Evolutionary conservation across 2,329 filamentous ascomycete species (phyloP).

Genomic region (Periconia sp.): DNA sequence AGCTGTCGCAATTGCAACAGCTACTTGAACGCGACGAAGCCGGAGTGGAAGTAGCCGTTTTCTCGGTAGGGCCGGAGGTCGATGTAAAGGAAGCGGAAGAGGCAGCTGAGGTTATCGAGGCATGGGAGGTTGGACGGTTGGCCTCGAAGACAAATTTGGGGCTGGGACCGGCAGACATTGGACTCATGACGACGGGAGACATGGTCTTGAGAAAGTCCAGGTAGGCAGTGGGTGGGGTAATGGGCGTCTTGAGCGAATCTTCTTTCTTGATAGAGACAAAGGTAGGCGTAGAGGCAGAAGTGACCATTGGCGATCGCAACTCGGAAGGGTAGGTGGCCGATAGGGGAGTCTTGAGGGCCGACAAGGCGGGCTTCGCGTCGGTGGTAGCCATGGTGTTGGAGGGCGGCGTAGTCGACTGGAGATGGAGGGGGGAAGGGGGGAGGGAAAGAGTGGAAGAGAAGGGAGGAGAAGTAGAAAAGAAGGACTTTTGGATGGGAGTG

Average conservation of each 20-base stretch:
- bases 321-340: conserved; percentile 60
- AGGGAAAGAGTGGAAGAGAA: neutral
- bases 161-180: conserved; percentile 61
- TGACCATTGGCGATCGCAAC: conserved; percentile 65
- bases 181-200: conserved; percentile 69
- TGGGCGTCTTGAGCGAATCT: conserved; percentile 73
- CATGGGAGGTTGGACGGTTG: conserved; percentile 37
- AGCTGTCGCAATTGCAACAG: conserved; percentile 39
- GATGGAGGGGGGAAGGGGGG: conserved; percentile 6
- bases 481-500: neutral
- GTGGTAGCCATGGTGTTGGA: conserved; percentile 41
- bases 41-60: conserved; percentile 26
- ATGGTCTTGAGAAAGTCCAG: conserved; percentile 89
- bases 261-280: conserved; percentile 65
- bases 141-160: conserved; percentile 53
- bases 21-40: conserved; percentile 42
- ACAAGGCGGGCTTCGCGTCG: conserved; percentile 44
- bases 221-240: conserved; percentile 87
- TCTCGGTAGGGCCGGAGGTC: conserved; percentile 35
- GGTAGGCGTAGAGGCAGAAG: conserved; percentile 44
- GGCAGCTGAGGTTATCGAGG: conserved; percentile 40
- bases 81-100: conserved; percentile 40
- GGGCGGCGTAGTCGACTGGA: conserved; percentile 16
- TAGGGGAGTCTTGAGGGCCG: conserved; percentile 57
- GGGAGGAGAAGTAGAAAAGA: neutral